Base-by-base conservation (phyloP, 1,284 basidiomycete genomes). In the Mycosarcoma mackinlayi region DNA sequence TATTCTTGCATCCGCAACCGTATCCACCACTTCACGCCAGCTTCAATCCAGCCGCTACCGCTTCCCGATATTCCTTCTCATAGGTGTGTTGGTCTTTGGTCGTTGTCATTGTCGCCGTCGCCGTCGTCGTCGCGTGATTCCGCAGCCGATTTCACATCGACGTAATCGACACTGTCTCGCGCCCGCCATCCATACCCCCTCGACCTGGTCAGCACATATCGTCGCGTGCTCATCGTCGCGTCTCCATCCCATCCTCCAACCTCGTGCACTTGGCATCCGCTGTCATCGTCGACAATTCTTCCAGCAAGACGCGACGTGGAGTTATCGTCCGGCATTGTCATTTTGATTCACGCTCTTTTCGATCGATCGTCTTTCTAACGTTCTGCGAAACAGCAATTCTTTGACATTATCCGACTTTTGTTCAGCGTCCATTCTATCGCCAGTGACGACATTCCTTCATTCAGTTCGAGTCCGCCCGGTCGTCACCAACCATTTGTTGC, bases 1-100 rank as follows among this genome's bases (percentile, higher is more conserved):
- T 54, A 47, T 49, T n/a, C n/a, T n/a, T 40, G 52, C 47, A 54
- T 47, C 58, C 55, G 37, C 44, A 44, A 38, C 48, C 46, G 51
- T 49, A 61, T 55, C 53, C 58, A 68, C 45, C 49, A 51, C 47
- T 44, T 52, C 41, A 45, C 46, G 41, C 59, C 41, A 44, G 51
- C 37, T 31, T 21, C 47, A 49, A 47, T 18, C 30, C 21, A 35
- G 44, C 41, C 34, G 46, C 54, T 51, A 49, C 41, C 35, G 31
- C 53, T 52, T 61, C 50, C 58, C 31, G 21, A 25, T 39, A 41
- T 56, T 45, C 42, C 51, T 59, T 59, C 53, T 56, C 42, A 54
- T 39, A 40, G 7, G n/a, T 27, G 34, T 57, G 47, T 54, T 55
- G 55, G 39, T 54, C 52, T 53, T 46, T 45, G 45, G 46, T 45